These are phyloP conservation scores for Aciculosporium take DNA, from an alignment of 2,329 filamentous ascomycete species.

Conservation along the genomic window DNA sequence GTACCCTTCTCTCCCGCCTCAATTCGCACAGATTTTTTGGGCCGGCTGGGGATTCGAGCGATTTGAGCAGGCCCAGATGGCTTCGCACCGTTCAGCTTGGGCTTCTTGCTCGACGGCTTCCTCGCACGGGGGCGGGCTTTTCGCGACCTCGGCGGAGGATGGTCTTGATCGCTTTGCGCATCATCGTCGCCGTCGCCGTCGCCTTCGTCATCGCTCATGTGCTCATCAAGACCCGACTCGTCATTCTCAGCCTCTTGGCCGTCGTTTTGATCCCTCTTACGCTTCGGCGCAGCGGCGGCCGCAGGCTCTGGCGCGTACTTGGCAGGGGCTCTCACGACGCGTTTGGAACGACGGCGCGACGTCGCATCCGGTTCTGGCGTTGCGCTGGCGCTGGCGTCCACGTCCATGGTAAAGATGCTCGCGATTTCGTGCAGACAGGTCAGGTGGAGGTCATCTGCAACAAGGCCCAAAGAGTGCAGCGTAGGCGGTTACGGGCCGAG, in stretches of 20 bases:
- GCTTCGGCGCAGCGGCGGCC: slow-evolving; percentile 32
- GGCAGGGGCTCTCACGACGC: slow-evolving; percentile 45
- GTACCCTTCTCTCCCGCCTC: slow-evolving; percentile 36
- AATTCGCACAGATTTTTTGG: slow-evolving; percentile 41
- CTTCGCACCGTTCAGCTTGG: slow-evolving; percentile 45
- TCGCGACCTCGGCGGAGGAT: slow-evolving; percentile 22
- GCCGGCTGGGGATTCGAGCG: slow-evolving; percentile 34
- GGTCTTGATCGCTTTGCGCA: slow-evolving; percentile 32
- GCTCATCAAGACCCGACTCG: slow-evolving; percentile 32
- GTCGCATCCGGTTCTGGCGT: slow-evolving; percentile 33
- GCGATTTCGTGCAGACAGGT: slow-evolving; percentile 5
- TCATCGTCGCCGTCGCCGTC: slow-evolving; percentile 15
- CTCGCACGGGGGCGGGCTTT: slow-evolving; percentile 30
- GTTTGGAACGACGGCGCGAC: slow-evolving; percentile 53
- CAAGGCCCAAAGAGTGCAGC: slow-evolving; percentile 2
- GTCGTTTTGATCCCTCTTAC: slow-evolving; percentile 39
- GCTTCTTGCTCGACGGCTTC: slow-evolving; percentile 49
- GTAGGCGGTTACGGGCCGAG: background rate
- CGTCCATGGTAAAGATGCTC: slow-evolving; percentile 9
- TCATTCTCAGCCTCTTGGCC: slow-evolving; percentile 35
- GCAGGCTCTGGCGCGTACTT: slow-evolving; percentile 42
- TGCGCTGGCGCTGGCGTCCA: slow-evolving; percentile 7
- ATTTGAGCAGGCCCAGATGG: slow-evolving; percentile 22
- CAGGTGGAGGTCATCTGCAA: slow-evolving; percentile 9
- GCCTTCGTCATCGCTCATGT: slow-evolving; percentile 20